These are phyloP conservation scores for Paraphoma sp. DNA, from an alignment of 2,329 filamentous ascomycete genomes.

Conservation along the genomic window DNA sequence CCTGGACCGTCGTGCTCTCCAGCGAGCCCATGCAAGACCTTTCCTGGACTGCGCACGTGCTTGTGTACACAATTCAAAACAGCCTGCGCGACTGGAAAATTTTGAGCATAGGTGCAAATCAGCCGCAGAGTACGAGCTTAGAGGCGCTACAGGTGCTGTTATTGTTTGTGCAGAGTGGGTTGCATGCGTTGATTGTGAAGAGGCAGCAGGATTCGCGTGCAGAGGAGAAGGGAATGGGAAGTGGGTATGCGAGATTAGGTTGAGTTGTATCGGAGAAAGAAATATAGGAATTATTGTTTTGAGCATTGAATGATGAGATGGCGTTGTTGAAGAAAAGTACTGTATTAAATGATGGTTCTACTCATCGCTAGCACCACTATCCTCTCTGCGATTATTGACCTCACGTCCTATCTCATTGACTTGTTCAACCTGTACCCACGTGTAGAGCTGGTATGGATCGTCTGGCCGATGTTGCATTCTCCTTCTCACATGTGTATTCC, in stretches of 20 bases:
- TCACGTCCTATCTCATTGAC: background rate
- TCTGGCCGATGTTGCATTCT: background rate
- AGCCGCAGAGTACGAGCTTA: background rate
- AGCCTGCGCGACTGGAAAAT: background rate
- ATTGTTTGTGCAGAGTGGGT: background rate
- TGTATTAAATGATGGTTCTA: no score
- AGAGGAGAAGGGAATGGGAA: background rate
- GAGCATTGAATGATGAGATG: no score
- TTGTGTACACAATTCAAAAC: background rate
- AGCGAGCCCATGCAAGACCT: background rate
- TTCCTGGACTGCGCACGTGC: background rate
- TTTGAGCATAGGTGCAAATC: background rate
- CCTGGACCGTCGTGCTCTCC: background rate
- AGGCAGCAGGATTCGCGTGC: background rate
- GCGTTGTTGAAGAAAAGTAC: no score
- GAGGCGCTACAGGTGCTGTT: background rate
- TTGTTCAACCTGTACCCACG: constrained; percentile 1
- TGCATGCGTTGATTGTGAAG: background rate
- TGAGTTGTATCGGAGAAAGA: background rate
- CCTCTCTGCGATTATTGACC: background rate
- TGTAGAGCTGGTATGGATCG: constrained; percentile 1
- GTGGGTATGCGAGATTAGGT: background rate
- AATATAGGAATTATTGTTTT: background rate
- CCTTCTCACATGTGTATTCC: background rate
- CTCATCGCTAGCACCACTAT: background rate